Base-by-base conservation (phyloP, 2,329 filamentous ascomycete genomes). In the Colletotrichum cereale region DNA sequence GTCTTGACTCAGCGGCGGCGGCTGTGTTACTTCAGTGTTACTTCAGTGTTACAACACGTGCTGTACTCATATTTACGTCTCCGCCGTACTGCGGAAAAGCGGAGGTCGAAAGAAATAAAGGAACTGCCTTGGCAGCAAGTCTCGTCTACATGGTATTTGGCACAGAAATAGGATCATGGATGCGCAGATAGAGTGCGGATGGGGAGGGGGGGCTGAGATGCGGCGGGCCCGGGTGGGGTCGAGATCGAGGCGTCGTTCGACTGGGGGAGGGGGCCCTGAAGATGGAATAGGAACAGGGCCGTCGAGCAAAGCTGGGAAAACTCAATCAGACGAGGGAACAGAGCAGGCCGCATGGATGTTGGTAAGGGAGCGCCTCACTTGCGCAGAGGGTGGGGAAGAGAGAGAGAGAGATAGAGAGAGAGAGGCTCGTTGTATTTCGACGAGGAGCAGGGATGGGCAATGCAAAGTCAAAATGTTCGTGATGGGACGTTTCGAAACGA, bases 401-500 rank as follows among this genome's bases (percentile, higher is more conserved):
- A n/a, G n/a, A n/a, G n/a, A n/a, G 42, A 3, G 42, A 5, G 40
- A 42, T 5, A 6, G 40, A 42, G 40, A 7, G 16, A 2, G 18
- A 21, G 40, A 21, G 16, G 18, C 38, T 7, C 11, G 29, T 31
- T 47, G 40, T 3, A 5, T 1, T 12, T 7, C n/a, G 38, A 62
- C 34, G 42, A 18, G 8, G 29, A 12, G 36, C 52, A 68, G 53
- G 65, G 65, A 57, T 55, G 47, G 36, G 26, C 21, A 36, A 31
- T 31, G 29, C 31, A 44, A 18, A n/a, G 21, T 7, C 26, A 68
- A 40, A 26, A 68, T 31, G 36, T 42, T 50, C 42, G 44, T 12
- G 26, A 68, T 42, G 36, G 42, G 44, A 31, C 65, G 68, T 71
- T 71, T 71, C 69, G 58, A 69, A 69, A 72, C 66, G 65, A 44